phyloP scores from a whole-genome alignment of 805 yeast genomes.

The Ogataea trehaloabstinens region DNA sequence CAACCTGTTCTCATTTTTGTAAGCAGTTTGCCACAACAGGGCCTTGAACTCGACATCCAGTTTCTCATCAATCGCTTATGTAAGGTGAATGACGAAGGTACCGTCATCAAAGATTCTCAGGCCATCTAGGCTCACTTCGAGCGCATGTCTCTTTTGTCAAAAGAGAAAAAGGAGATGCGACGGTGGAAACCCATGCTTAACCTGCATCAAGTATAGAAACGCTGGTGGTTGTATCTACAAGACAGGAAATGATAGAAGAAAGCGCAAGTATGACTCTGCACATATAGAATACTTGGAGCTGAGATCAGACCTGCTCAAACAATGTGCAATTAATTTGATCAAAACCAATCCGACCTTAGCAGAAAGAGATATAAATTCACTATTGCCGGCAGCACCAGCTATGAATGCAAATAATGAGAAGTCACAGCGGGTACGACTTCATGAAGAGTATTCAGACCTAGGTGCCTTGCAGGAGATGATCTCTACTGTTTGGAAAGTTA shows the following conservation, averaged over 20 bases:
- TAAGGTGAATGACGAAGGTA: too few species aligned
- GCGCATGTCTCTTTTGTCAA: slow-evolving; percentile 9
- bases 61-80: too few species aligned
- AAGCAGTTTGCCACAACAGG: too few species aligned
- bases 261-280: slow-evolving; percentile 25
- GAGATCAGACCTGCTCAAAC: slow-evolving; percentile 9
- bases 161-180: slow-evolving; percentile 27
- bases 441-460: slow-evolving; percentile 19
- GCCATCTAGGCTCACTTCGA: slow-evolving; percentile 4
- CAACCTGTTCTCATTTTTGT: too few species aligned
- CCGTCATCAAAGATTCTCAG: slow-evolving; percentile 1
- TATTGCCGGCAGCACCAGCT: background rate
- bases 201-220: slow-evolving; percentile 16
- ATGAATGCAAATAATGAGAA: slow-evolving; percentile 4
- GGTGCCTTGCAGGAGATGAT: slow-evolving; percentile 33
- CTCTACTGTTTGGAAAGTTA: slow-evolving; percentile 34
- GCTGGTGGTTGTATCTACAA: background rate
- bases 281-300: slow-evolving; percentile 9
- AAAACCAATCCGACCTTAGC: background rate
- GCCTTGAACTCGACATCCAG: too few species aligned
- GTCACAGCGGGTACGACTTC: slow-evolving; percentile 1
- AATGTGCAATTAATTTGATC: slow-evolving; percentile 16
- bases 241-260: slow-evolving; percentile 6
- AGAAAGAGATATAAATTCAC: background rate
- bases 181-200: slow-evolving; percentile 25